Conservation (phyloP, 345 rosid genomes). For the Cardamine occulta region DNA sequence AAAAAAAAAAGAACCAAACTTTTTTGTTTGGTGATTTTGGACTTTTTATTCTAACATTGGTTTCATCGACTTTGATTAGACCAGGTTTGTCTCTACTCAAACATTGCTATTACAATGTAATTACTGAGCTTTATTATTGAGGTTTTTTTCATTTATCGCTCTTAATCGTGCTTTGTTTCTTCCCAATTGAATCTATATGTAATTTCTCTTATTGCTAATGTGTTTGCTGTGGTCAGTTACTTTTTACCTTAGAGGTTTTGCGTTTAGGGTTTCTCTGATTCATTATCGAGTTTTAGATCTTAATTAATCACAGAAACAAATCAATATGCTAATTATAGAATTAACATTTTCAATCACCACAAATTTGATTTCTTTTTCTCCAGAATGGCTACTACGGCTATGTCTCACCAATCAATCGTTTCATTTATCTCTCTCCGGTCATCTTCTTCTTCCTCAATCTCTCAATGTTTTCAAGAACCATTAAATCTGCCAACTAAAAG, state of each 20-base stretch:
- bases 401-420: slow-evolving; percentile 55
- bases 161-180: slow-evolving; percentile 7
- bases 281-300: not conserved
- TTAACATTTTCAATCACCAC: not conserved
- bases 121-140: not conserved
- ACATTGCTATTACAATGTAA: not conserved
- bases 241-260: not conserved
- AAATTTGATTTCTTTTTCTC: slow-evolving; percentile 13
- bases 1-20: not conserved
- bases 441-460: slow-evolving; percentile 39
- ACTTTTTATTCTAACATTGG: not conserved
- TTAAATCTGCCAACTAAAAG: slow-evolving; percentile 45
- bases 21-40: not conserved
- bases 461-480: slow-evolving; percentile 43
- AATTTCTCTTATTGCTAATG: not conserved
- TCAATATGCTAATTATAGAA: not conserved
- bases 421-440: slow-evolving; percentile 48
- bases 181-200: not conserved
- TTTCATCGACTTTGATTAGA: slow-evolving; percentile 7
- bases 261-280: slow-evolving; percentile 4
- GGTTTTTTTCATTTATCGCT: not conserved
- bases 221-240: slow-evolving; percentile 7
- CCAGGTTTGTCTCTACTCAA: slow-evolving; percentile 25
- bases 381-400: slow-evolving; percentile 71
- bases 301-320: not conserved